phyloP scores from a whole-genome alignment of 306 rosid species.

The Geum urbanum region DNA sequence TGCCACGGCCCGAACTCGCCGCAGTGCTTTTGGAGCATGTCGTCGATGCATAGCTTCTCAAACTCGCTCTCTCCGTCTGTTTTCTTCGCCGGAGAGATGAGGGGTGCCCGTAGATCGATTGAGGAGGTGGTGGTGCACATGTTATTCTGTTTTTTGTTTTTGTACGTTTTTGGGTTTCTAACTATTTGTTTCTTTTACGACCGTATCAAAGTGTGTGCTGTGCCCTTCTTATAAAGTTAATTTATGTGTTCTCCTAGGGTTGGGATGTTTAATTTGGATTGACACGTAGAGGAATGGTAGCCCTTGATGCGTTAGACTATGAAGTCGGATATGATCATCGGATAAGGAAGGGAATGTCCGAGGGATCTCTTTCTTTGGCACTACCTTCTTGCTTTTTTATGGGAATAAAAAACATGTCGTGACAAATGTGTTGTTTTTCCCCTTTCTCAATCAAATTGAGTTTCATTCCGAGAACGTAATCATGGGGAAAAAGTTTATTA shows the following conservation, averaged over 20 bases:
- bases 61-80: neutral
- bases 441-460: no score
- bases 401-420: no score
- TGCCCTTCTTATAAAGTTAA: neutral
- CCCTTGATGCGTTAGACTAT: neutral
- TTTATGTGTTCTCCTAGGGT: neutral
- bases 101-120: slow-evolving; percentile 32
- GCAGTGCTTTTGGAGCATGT: slow-evolving; percentile 63
- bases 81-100: slow-evolving; percentile 14
- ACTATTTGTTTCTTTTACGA: no score
- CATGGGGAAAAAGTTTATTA: no score
- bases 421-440: no score
- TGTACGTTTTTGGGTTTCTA: neutral
- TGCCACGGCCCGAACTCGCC: slow-evolving; percentile 94
- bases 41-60: slow-evolving; percentile 62
- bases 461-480: no score
- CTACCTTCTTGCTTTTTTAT: no score
- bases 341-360: no score
- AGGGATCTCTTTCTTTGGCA: no score
- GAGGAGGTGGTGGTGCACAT: neutral
- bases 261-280: neutral
- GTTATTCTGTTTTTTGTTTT: no score
- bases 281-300: slow-evolving; percentile 20
- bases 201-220: neutral
- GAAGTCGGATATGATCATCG: no score